Percentiles rank a stretch among this genome's conserved stretches.
These are phyloP conservation scores for Leptomonas pyrrhocoris DNA, from an alignment of 208 protist species.

Conservation along the genomic window DNA sequence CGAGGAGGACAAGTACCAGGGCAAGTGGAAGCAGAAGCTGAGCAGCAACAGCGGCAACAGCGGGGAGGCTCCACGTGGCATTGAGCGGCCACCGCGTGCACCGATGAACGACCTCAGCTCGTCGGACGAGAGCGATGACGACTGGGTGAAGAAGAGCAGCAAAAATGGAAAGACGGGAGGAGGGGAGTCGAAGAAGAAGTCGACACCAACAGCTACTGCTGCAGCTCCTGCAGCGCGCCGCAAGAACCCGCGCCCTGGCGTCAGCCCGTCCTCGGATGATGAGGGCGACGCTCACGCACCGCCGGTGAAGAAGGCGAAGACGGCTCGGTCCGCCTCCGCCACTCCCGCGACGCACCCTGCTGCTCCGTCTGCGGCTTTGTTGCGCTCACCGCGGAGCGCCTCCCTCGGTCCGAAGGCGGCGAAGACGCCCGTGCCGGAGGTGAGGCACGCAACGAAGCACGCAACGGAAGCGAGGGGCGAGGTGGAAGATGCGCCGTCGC, in stretches of 20 bases:
- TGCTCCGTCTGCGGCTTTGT: not conserved
- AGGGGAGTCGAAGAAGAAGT: not conserved
- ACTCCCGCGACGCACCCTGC: slow-evolving; percentile 1
- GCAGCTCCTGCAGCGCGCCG: not conserved
- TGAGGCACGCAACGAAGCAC: not conserved
- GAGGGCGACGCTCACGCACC: slow-evolving; percentile 26
- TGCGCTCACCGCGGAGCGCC: not conserved
- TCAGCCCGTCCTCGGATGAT: slow-evolving; percentile 28
- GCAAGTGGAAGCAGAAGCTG: slow-evolving; percentile 68
- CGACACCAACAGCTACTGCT: not conserved
- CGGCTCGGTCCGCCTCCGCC: not conserved
- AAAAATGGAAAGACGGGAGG: slow-evolving; percentile 5
- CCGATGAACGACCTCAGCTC: slow-evolving; percentile 53
- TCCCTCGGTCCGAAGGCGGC: not conserved
- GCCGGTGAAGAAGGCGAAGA: slow-evolving; percentile 24
- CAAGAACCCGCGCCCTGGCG: slow-evolving; percentile 32
- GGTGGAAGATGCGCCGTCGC: not conserved
- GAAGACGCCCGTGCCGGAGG: slow-evolving; percentile 1
- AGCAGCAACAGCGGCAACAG: slow-evolving; percentile 20
- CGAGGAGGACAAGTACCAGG: slow-evolving; percentile 89
- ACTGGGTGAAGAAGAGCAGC: slow-evolving; percentile 51
- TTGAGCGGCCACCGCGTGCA: slow-evolving; percentile 40
- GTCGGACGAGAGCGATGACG: slow-evolving; percentile 44
- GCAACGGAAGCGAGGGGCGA: not conserved
- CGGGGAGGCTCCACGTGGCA: slow-evolving; percentile 6